phyloP scores from a whole-genome alignment of 225 moss, liverwort and hornwort species.

The Straminergon stramineum region DNA sequence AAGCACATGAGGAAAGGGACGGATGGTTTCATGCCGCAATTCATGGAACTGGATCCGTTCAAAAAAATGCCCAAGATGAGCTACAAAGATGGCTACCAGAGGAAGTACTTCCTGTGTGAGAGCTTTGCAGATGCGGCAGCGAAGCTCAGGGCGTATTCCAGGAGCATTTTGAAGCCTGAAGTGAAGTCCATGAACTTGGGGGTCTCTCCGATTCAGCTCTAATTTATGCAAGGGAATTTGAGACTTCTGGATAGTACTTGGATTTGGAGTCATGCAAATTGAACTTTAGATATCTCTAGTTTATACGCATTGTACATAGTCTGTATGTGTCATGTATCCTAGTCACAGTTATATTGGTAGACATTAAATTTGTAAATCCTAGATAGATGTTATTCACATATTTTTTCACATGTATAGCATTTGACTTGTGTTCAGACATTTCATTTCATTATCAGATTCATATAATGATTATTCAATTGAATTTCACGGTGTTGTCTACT shows the following conservation, averaged over 20 bases:
- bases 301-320: background rate
- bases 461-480: background rate
- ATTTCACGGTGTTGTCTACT: background rate
- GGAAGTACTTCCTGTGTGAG: slow-evolving; percentile 45
- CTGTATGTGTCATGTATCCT: background rate
- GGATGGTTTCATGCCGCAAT: slow-evolving; percentile 23
- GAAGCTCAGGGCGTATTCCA: slow-evolving; percentile 38
- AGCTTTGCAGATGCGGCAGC: slow-evolving; percentile 43
- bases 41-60: slow-evolving; percentile 43
- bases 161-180: slow-evolving; percentile 20
- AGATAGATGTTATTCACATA: background rate
- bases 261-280: background rate
- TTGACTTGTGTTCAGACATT: background rate
- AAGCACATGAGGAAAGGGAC: slow-evolving; percentile 34
- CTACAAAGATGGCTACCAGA: slow-evolving; percentile 62
- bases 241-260: background rate
- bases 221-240: background rate
- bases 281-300: background rate
- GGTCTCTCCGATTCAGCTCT: slow-evolving; percentile 4
- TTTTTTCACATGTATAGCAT: background rate
- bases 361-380: background rate
- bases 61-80: slow-evolving; percentile 56
- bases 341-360: background rate
- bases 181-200: slow-evolving; percentile 13
- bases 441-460: background rate